Evolutionary conservation across 345 rosid species (phyloP), one percentile per base, ranked within the genome.

Genomic region (Eucalyptus microcorys): DNA sequence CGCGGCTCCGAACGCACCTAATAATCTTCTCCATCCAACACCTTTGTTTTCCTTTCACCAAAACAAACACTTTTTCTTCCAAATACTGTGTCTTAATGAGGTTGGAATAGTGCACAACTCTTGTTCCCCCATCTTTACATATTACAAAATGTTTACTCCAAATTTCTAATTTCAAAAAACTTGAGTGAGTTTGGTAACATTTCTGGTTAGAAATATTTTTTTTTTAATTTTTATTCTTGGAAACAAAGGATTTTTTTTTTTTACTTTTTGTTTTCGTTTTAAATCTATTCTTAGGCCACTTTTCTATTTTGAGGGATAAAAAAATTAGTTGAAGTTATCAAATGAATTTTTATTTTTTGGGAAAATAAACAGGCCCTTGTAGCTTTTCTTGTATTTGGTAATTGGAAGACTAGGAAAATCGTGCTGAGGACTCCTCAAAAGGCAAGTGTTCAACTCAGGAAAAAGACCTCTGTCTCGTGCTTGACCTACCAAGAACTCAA

Each of bases 151-250:
- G 45, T 71, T 71, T 37, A 22, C 14, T 37, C 45, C 45, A 71
- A 19, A 68, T 34, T 68, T 68, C 81, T n/a, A 34, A 19, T 9
- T 68, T 42, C 43, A 16, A 34, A 7, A 64, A 4, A 30, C 1
- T 27, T 61, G 27, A 12, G 7, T 27, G 7, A 49, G 3, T 49
- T 15, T 49, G 8, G 8, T 49, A 49, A 15, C 19, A 49, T 49
- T 15, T 49, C 7, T 49, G 7, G 16, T 16, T 16, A 50, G 8
- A 16, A 50, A 50, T 50, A 15, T 2, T 6, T 50, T 50, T 50
- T 50, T 50, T 50, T 50, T 16, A 21, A 50, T 50, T 50, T 50
- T 2, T 50, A 6, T 50, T 0, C 1, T 0, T 3, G 2, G 7
- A 16, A 50, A 6, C 53, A 49, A 49, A 49, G 53, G 16, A 6